Evolutionary conservation across 1,284 basidiomycete genomes (phyloP), one percentile per base, ranked within the genome.

Genomic region (Cutaneotrichosporon sp.): DNA sequence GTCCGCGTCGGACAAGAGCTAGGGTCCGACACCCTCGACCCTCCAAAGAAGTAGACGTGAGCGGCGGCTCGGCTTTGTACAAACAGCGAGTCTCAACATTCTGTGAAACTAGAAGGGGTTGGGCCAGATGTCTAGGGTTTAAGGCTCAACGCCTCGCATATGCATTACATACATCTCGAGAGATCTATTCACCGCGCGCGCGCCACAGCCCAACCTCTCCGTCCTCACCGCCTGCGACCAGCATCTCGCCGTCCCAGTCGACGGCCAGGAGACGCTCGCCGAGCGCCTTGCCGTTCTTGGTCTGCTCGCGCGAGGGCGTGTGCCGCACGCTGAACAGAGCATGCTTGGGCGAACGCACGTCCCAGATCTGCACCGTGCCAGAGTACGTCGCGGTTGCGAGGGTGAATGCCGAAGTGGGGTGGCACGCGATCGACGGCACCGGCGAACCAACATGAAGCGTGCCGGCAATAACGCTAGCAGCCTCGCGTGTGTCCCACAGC

Each of bases 331-430:
- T 63, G 77, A 95, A 91, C 65, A 84, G 68, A 7, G 81, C 84
- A 86, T 70, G 88, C 83, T 76, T 83, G 21, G 82, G 82, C 32
- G 80, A 81, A 40, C 92, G 84, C 32, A 92, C 80, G 77, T 97
- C 94, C 92, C 92, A 97, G 21, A 97, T 82, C 31, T 92, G 85
- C 2, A 90, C 87, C 0, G 88, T 82, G 40, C 92, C 91, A 67
- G 93, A 90, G 75, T 94, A 93, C 0, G 89, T 88, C 1, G 91
- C 93, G 0, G 87, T 90, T 9, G 90, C 84, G 21, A 94, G 83
- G 69, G 91, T 90, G 71, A 89, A 83, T 31, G 81, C 83, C 21
- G 87, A 87, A 0, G 84, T 83, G 0, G 85, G 83, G 71, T 87
- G 82, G 16, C 85, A 77, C 0, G 84, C 83, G 21, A 95, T 79